Evolutionary conservation across 768 basidiomycete species (phyloP).

Genomic region (Lactarius psammicola): DNA sequence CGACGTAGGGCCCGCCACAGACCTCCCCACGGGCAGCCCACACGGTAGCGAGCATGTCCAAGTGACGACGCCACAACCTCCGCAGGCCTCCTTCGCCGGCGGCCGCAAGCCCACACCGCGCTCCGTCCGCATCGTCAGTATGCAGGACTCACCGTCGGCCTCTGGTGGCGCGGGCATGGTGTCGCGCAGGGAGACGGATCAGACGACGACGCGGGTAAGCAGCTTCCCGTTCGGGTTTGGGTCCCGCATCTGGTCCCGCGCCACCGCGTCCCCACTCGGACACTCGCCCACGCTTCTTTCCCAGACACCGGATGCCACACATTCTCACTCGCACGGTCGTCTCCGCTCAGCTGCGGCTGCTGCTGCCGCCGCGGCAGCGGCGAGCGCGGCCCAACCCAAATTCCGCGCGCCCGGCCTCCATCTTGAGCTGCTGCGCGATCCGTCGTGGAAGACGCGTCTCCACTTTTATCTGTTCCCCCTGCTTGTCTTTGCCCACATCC

Average conservation of each 20-base stretch:
- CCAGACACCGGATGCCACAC: conserved; percentile 33
- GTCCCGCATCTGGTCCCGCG: conserved; percentile 55
- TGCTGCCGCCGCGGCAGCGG: conserved; percentile 17
- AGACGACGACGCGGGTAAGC: conserved; percentile 46
- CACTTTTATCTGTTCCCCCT: conserved; percentile 73
- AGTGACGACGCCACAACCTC: conserved; percentile 26
- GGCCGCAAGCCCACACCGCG: conserved; percentile 81
- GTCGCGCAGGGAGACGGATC: conserved; percentile 45
- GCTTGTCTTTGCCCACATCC: conserved; percentile 67
- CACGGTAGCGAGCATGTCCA: not conserved
- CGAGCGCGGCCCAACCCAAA: conserved; percentile 45
- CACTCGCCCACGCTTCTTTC: conserved; percentile 47
- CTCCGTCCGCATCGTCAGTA: conserved; percentile 76
- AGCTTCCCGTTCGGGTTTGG: conserved; percentile 36
- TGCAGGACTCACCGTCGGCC: conserved; percentile 45
- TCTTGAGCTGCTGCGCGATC: conserved; percentile 63
- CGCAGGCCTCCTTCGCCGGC: conserved; percentile 40
- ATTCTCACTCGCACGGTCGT: not conserved
- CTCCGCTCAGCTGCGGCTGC: not conserved
- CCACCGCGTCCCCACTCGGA: conserved; percentile 42
- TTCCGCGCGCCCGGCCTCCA: conserved; percentile 70
- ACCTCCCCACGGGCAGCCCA: conserved; percentile 29
- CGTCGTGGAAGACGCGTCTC: conserved; percentile 51
- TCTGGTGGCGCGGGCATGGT: not conserved
- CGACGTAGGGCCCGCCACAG: conserved; percentile 3